These are phyloP conservation scores for Tolypocladium tundrense DNA, from an alignment of 2,329 filamentous ascomycete species.

Conservation along the genomic window DNA sequence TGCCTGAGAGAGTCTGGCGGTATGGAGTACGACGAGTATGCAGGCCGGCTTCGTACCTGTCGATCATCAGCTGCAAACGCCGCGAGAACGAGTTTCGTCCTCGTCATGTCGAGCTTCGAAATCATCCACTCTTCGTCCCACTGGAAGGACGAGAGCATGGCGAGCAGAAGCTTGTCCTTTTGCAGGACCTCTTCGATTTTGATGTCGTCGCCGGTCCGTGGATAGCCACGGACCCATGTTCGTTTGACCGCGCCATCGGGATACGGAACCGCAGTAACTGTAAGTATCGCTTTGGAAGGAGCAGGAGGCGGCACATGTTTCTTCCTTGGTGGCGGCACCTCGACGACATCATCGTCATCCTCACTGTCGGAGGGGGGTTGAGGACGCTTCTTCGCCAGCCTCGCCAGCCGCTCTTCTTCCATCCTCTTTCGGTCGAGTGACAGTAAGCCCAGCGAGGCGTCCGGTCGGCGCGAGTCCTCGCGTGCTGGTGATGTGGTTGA, in stretches of 20 bases:
- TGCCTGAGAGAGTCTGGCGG: too few species aligned
- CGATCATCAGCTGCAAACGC: conserved; percentile 42
- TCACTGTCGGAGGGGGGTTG: conserved; percentile 9
- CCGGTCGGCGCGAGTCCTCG: not conserved
- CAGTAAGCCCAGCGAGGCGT: conserved; percentile 25
- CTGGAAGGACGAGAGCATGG: conserved; percentile 77
- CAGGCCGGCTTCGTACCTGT: conserved; percentile 32
- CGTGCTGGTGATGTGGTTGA: not conserved
- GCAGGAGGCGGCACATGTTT: not conserved
- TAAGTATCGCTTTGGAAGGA: conserved; percentile 1
- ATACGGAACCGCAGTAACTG: conserved; percentile 25
- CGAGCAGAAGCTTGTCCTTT: conserved; percentile 58
- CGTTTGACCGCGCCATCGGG: conserved; percentile 62
- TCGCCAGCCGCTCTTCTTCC: conserved; percentile 72
- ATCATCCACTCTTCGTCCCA: conserved; percentile 77
- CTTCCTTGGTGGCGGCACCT: conserved; percentile 18
- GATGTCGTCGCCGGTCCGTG: conserved; percentile 59
- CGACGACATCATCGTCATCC: conserved; percentile 16
- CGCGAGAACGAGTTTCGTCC: conserved; percentile 53
- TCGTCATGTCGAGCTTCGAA: conserved; percentile 52
- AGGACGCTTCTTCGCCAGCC: conserved; percentile 47
- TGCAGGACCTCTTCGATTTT: conserved; percentile 82
- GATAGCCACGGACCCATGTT: conserved; percentile 61
- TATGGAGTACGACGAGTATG: not conserved
- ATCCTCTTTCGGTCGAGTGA: conserved; percentile 69